A percentile compares a stretch with the other conserved stretches of the same genome.
Conservation (phyloP, 1,139 yeast species). For the Schwanniomyces etchellsii region DNA sequence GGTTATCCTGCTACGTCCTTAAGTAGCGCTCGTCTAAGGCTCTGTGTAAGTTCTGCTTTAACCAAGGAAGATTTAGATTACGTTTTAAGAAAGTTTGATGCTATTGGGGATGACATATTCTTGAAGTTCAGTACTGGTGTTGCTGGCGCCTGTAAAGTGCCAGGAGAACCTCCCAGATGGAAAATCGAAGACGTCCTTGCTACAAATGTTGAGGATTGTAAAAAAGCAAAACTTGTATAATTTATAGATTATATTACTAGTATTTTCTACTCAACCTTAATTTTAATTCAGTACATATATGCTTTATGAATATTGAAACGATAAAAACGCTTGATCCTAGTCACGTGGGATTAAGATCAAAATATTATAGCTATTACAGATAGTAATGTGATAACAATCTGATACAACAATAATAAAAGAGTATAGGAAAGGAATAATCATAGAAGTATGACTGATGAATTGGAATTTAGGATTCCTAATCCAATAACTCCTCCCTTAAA, state of each 20-base stretch:
- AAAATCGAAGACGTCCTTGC: conserved; percentile 69
- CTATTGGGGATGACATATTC: conserved; percentile 71
- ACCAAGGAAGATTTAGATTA: conserved; percentile 91
- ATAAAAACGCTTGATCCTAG: background rate
- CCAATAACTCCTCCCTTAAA: conserved; percentile 74
- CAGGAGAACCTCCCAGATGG: conserved; percentile 70
- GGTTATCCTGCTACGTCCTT: conserved; percentile 98
- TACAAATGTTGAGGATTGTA: conserved; percentile 70
- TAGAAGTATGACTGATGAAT: too few species aligned
- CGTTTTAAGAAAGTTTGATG: conserved; percentile 65
- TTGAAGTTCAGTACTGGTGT: conserved; percentile 76
- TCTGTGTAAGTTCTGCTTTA: conserved; percentile 87
- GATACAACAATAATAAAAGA: too few species aligned
- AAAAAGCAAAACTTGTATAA: conserved; percentile 12
- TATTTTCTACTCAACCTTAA: too few species aligned
- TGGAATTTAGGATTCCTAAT: conserved; percentile 22
- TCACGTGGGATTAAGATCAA: too few species aligned
- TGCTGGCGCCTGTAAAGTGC: conserved; percentile 58
- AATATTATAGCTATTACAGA: too few species aligned
- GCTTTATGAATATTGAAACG: background rate
- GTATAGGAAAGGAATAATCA: too few species aligned
- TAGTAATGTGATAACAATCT: too few species aligned
- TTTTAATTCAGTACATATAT: conserved; percentile 1
- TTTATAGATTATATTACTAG: conserved; percentile 1
- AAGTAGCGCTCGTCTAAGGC: conserved; percentile 82